Evolutionary conservation across 2,329 filamentous ascomycete species (phyloP), one percentile per base, ranked within the genome.

Genomic region (Didymosphaeria variabile): DNA sequence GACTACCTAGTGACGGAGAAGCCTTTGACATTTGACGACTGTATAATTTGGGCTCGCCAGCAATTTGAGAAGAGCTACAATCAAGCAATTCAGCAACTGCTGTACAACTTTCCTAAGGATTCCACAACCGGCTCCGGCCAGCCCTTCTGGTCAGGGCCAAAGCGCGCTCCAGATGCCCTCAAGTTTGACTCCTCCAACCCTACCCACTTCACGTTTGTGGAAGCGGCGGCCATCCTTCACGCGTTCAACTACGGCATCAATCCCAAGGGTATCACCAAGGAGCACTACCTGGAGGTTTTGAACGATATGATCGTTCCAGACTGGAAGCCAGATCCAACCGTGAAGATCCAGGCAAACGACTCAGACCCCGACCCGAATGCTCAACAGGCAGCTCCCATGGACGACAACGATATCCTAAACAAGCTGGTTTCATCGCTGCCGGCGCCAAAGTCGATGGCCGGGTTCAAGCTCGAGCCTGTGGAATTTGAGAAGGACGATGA

Each of bases 401-500:
- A 92, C 69, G 93, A 97, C 70, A 86, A 87, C 50, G 85, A 88
- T n/a, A 91, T 94, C 72, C 81, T 97, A 21, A 83, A 92, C 67
- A 86, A 88, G 63, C 87, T 99, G 52, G 85, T 89, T 17, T 83
- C 87, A 17, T 86, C 87, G 63, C 85, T 99, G 34, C 95, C 95
- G 1, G 83, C 90, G 5, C 89, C 94, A 17, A 94, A 91, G 76
- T 88, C 89, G 44, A 83, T 99, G 53, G 90, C 92, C 29, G 93
- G 93, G 36, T 97, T 96, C 86, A 94, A 94, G 80, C 83, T 99
- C 55, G 88, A 89, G 59, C 92, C 94, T 3, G 95, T 98, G 6
- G 95, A 98, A 72, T 99, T 99, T 72, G 93, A 99, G 81, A 99
- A 99, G 85, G 95, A 99, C 67, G 95, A 99, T 72, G 96, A 99